Conservation (phyloP, 2,329 filamentous ascomycete species). For the Coleophoma crateriformis region DNA sequence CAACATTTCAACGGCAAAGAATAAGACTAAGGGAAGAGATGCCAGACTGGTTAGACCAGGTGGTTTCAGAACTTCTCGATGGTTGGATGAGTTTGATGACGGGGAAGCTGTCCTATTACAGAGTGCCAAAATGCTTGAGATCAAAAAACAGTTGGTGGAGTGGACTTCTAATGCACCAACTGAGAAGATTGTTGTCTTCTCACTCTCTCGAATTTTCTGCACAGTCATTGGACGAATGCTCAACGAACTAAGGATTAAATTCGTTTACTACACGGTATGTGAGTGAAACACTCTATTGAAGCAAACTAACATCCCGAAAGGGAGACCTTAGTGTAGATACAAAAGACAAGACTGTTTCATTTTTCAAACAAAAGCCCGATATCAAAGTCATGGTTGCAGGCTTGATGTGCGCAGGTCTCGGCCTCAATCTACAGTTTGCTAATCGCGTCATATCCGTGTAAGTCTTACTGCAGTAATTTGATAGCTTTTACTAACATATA, state of each 20-base stretch:
- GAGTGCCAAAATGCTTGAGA: conserved; percentile 28
- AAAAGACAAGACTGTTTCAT: conserved; percentile 36
- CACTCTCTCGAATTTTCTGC: conserved; percentile 47
- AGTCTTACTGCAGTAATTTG: background rate
- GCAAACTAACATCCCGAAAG: conserved; percentile 22
- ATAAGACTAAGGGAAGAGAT: background rate
- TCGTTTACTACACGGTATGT: conserved; percentile 28
- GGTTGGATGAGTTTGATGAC: conserved; percentile 7
- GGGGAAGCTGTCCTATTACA: conserved; percentile 19
- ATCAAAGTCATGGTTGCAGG: conserved; percentile 45
- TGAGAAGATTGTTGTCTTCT: conserved; percentile 53
- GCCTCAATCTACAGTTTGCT: conserved; percentile 51
- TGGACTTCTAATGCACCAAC: conserved; percentile 33
- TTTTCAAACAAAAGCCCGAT: conserved; percentile 32
- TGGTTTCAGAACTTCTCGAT: background rate
- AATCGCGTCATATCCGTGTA: conserved; percentile 28
- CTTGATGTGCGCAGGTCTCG: conserved; percentile 43
- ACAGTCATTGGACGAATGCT: conserved; percentile 42
- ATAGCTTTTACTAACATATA: no score
- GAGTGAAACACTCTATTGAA: background rate
- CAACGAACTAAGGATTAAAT: conserved; percentile 35
- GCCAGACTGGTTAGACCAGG: background rate
- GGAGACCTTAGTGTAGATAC: conserved; percentile 37
- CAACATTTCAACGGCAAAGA: background rate
- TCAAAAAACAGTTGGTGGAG: conserved; percentile 22